These are phyloP conservation scores for Vachellia collinsii DNA, from an alignment of 306 rosid species.

Conservation along the genomic window DNA sequence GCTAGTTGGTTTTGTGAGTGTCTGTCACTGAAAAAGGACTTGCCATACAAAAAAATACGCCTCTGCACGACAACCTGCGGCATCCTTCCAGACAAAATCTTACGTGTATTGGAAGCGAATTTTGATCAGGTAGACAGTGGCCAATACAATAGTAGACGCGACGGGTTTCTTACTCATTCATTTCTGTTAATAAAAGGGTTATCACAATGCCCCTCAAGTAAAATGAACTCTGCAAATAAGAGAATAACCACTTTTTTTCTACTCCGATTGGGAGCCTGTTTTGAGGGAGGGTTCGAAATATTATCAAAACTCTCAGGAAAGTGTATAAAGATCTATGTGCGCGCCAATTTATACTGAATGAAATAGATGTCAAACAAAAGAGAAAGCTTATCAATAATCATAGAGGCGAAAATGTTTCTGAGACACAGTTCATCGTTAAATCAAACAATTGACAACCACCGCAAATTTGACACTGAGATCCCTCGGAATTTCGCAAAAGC, in stretches of 20 bases:
- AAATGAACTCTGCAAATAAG: constrained; percentile 12
- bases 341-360: not conserved
- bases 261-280: not conserved
- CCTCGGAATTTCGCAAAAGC: not conserved
- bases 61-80: constrained; percentile 41
- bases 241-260: not conserved
- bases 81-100: constrained; percentile 33
- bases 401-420: not conserved
- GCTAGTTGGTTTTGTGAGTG: constrained; percentile 32
- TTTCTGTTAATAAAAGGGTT: not conserved
- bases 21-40: constrained; percentile 41
- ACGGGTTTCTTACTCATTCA: constrained; percentile 19
- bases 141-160: constrained; percentile 11
- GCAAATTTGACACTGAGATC: constrained; percentile 4
- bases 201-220: not conserved
- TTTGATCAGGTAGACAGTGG: not conserved
- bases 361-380: not conserved
- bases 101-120: constrained; percentile 4
- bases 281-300: not conserved
- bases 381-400: not conserved
- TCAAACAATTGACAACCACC: not conserved
- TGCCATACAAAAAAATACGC: constrained; percentile 43
- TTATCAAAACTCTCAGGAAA: not conserved
- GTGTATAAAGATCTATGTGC: not conserved
- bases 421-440: not conserved